Evolutionary conservation across 192 early-diverging fungal genomes (phyloP), one percentile per base, ranked within the genome.

Genomic region (Podila epigama): DNA sequence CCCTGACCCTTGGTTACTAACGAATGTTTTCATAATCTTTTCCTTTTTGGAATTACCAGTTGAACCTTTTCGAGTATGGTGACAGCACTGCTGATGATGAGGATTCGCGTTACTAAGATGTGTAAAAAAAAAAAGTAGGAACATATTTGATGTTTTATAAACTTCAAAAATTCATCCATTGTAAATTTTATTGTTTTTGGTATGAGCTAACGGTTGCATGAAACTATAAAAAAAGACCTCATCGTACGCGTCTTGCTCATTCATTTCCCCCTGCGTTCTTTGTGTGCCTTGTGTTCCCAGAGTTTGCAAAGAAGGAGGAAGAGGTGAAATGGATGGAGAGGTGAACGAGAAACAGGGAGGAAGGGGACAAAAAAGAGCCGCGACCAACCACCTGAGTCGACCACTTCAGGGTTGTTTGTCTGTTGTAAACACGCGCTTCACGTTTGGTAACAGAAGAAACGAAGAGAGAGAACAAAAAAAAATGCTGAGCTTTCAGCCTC

Each of bases 31-130:
- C 41, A 34, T 13, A 15, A 29, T 60, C 34, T 8, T 58, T 42
- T 31, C 39, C 20, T n/a, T 65, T 52, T 20, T 22, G 8, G 25
- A 10, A 10, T 65, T 36, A 28, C 44, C 69, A 84, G 83, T 31
- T 81, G 69, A 82, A 82, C 56, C 69, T 88, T 82, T 88, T 88
- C 48, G 87, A 86, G 33, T 88, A 86, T 64, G 87, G 87, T 52
- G 87, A 88, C 54, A 82, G 81, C 63, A 86, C 85, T 28, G 82
- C 64, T 33, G 80, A 79, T 48, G 83, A 85, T 35, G 83, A 71
- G 39, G 48, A 80, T 44, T 42, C 59, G 11, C 52, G 77, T n/a
- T 66, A 62, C 34, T 69, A 62, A 68, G n/a, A 39, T 7, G 11
- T 58, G 48, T 66, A 35, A 51, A 51, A 37, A 39, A 56, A 28